Conservation (phyloP, 73 alveolate species). For the Paramecium tetraurelia region DNA sequence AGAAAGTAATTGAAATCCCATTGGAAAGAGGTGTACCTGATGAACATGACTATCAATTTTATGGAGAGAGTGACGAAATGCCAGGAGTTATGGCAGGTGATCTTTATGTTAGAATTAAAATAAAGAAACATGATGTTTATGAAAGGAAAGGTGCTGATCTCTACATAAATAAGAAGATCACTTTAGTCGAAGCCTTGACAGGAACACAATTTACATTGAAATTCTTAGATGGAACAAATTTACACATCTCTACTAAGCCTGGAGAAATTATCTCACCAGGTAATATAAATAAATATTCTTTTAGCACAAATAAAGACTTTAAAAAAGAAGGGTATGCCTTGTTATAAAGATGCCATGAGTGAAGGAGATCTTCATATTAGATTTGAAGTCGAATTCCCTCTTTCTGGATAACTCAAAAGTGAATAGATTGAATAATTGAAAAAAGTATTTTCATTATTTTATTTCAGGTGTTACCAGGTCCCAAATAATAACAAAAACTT, state of each 20-base stretch:
- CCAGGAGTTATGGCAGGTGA: conserved; percentile 98
- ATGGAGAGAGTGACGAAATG: conserved; percentile 98
- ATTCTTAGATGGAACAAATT: conserved; percentile 91
- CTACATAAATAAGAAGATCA: conserved; percentile 78
- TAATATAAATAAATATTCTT: background rate
- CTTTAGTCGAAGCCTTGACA: conserved; percentile 93
- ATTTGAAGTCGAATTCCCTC: conserved; percentile 37
- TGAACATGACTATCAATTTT: conserved; percentile 90
- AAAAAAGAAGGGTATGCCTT: conserved; percentile 93
- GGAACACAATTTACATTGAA: conserved; percentile 88
- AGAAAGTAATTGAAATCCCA: conserved; percentile 81
- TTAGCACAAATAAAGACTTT: conserved; percentile 77
- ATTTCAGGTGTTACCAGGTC: conserved; percentile 8
- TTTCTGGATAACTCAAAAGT: background rate
- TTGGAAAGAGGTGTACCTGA: conserved; percentile 97
- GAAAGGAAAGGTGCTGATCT: conserved; percentile 97
- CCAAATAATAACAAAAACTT: conserved; percentile 43
- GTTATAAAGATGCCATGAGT: conserved; percentile 60
- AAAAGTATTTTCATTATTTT: background rate
- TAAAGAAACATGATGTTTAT: conserved; percentile 81
- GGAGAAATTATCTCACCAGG: conserved; percentile 96
- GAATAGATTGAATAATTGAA: background rate
- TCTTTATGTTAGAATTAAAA: conserved; percentile 82
- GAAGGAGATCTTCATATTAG: conserved; percentile 54
- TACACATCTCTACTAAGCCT: conserved; percentile 78